phyloP scores from a whole-genome alignment of 106 monocot species.

The Alisma plantagoaquatica region DNA sequence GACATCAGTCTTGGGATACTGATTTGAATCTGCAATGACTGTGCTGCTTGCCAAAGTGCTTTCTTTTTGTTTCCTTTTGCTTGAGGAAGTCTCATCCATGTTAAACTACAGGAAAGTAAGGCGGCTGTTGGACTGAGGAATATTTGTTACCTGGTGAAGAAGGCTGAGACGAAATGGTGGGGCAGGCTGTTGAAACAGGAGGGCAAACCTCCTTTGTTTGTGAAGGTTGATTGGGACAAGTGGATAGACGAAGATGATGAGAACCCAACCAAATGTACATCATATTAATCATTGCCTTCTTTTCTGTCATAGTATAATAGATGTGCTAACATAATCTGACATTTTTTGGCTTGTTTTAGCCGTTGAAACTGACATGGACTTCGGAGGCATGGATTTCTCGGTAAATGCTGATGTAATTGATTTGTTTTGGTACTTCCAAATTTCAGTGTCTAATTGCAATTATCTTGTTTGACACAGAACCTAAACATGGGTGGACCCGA shows the following conservation, averaged over 20 bases:
- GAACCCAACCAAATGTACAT: not conserved
- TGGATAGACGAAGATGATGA: conserved; percentile 75
- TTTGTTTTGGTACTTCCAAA: not conserved
- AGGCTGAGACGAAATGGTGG: conserved; percentile 78
- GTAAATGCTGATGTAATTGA: conserved; percentile 22
- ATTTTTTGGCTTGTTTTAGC: not conserved
- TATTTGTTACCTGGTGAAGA: conserved; percentile 45
- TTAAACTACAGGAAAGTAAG: conserved; percentile 31
- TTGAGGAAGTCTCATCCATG: too few species aligned
- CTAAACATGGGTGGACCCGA: not conserved
- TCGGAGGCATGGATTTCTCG: conserved; percentile 70
- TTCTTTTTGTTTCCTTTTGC: too few species aligned
- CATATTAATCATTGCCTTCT: not conserved
- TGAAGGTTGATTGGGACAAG: conserved; percentile 91
- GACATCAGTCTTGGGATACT: too few species aligned
- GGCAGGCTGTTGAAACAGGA: conserved; percentile 50
- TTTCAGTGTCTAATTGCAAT: not conserved
- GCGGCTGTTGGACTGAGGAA: conserved; percentile 22
- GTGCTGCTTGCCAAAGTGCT: too few species aligned
- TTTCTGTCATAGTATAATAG: not conserved
- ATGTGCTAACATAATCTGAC: too few species aligned
- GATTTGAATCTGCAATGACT: too few species aligned
- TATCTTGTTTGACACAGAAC: not conserved
- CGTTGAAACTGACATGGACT: conserved; percentile 15
- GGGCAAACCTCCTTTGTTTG: conserved; percentile 53